Evolutionary conservation across 2,329 filamentous ascomycete genomes (phyloP), one percentile per base, ranked within the genome.

Genomic region (Fusarium foetens): DNA sequence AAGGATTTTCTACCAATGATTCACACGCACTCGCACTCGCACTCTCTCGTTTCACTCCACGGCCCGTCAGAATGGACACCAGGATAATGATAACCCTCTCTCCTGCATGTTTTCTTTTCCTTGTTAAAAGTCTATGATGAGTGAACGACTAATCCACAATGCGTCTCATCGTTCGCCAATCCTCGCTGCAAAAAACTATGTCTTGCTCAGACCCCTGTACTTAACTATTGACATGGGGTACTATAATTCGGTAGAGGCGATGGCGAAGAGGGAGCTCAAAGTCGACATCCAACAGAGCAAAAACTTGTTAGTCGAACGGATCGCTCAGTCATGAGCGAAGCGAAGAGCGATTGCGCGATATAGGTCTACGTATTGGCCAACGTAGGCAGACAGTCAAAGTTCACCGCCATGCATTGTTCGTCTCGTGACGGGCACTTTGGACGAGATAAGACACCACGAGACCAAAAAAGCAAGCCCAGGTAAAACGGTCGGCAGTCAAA

Each of bases 1-100:
- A 54, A 49, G 19, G 48, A 64, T 38, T 77, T 76, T 76, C 75
- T 76, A 42, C 75, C 75, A 77, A 77, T 77, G 58, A 71, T 46
- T 36, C 23, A 41, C 31, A 35, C 57, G 67, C 25, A 58, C 45
- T 59, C 38, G 67, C 25, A 58, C 45, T 59, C 38, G 39, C 61
- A 71, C 49, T 45, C 46, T 57, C 23, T 72, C 38, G 75, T 76
- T 75, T 76, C 71, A 76, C 68, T 71, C 72, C 58, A 70, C 66
- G 67, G 49, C 43, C 62, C 64, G 59, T 74, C 65, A 63, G 57
- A 57, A 68, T 61, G 69, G 69, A 49, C 51, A 54, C 71, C 51
- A 68, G 66, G 65, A 53, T 68, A 58, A 55, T 48, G 63, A 51
- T 57, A 61, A 54, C 52, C 71, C 58, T 48, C 67, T 66, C 58